Conservation (phyloP, 1,139 yeast species). For the Saccharomyces pastorianus region DNA sequence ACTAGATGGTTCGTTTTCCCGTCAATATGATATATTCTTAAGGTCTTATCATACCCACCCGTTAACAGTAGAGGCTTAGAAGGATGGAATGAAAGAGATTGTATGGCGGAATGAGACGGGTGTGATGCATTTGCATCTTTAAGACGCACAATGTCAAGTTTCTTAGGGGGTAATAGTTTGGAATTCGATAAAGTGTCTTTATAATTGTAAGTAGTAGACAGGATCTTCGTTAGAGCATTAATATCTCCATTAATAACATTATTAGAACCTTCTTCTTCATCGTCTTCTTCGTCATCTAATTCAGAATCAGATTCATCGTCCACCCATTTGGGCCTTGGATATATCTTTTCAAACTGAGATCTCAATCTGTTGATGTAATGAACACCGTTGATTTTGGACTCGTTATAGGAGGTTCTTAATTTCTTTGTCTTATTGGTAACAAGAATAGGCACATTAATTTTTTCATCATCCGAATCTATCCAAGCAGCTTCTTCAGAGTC, state of each 20-base stretch:
- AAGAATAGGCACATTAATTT: constrained; percentile 51
- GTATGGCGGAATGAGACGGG: constrained; percentile 70
- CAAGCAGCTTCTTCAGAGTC: constrained; percentile 55
- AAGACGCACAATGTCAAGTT: constrained; percentile 65
- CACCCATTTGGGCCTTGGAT: constrained; percentile 88
- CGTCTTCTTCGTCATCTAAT: constrained; percentile 29
- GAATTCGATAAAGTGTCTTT: constrained; percentile 39
- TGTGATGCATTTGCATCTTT: constrained; percentile 77
- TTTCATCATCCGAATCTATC: constrained; percentile 90
- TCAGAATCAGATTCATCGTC: constrained; percentile 31
- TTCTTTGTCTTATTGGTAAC: constrained; percentile 59
- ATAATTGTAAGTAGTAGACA: constrained; percentile 53
- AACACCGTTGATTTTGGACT: constrained; percentile 51
- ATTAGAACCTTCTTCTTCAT: constrained; percentile 33
- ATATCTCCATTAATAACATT: constrained; percentile 37
- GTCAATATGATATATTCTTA: constrained; percentile 82
- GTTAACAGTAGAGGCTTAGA: constrained; percentile 74
- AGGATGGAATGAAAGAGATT: constrained; percentile 77
- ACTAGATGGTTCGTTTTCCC: constrained; percentile 80
- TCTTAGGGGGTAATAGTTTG: constrained; percentile 60
- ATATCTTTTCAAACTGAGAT: constrained; percentile 76
- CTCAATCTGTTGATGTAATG: constrained; percentile 68
- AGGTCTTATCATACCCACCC: constrained; percentile 86
- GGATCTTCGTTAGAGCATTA: constrained; percentile 50
- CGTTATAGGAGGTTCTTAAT: constrained; percentile 57